Conservation (phyloP, 2,329 filamentous ascomycete genomes). For the Aspergillus flavus region DNA sequence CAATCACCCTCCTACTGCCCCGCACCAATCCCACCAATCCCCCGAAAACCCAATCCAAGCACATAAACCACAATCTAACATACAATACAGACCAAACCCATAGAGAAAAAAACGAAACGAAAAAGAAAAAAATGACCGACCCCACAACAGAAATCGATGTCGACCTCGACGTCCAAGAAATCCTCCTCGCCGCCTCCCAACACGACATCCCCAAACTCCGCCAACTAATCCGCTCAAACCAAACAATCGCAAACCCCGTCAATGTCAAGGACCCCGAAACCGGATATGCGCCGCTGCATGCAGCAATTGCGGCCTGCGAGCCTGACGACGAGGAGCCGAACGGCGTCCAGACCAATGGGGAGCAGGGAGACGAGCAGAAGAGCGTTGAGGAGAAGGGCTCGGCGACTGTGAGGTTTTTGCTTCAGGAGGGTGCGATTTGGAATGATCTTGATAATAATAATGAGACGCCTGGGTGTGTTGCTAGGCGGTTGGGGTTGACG, state of each 20-base stretch:
- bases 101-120: not conserved
- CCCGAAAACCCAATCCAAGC: not conserved
- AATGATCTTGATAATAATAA: constrained; percentile 86
- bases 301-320: constrained; percentile 78
- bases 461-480: constrained; percentile 91
- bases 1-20: not conserved
- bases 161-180: constrained; percentile 55
- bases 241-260: constrained; percentile 55
- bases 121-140: constrained; percentile 25
- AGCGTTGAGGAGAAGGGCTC: constrained; percentile 60
- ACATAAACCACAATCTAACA: not conserved
- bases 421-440: constrained; percentile 93
- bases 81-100: not conserved
- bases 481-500: constrained; percentile 66
- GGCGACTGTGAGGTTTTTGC: constrained; percentile 72
- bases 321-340: constrained; percentile 34
- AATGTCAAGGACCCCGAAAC: constrained; percentile 83
- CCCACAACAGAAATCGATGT: constrained; percentile 32
- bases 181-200: constrained; percentile 67
- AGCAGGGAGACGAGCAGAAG: constrained; percentile 20
- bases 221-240: constrained; percentile 64
- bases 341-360: constrained; percentile 16
- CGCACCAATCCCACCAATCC: constrained; percentile 6
- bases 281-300: constrained; percentile 84
- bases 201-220: constrained; percentile 70